Percentiles rank a stretch among this genome's conserved stretches.
These are phyloP conservation scores for Chenopodium suecicum DNA, from an alignment of 148 eudicot genomes.

Conservation along the genomic window DNA sequence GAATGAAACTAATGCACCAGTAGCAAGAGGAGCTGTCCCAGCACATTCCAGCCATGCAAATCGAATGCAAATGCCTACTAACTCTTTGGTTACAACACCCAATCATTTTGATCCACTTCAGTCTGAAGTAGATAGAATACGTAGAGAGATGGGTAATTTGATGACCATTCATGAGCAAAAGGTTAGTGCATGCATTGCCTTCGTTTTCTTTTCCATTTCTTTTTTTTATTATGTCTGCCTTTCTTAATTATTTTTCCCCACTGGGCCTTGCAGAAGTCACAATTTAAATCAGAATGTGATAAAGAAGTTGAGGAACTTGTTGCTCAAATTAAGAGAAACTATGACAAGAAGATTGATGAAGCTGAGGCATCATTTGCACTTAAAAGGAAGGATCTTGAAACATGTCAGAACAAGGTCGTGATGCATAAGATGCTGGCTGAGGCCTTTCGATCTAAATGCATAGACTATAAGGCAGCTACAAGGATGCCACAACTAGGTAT, in stretches of 20 bases:
- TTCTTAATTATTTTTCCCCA: conserved; percentile 6
- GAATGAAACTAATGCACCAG: conserved; percentile 17
- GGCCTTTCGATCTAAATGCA: conserved; percentile 63
- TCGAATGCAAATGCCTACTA: conserved; percentile 26
- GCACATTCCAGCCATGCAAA: conserved; percentile 15
- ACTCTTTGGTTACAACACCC: conserved; percentile 20
- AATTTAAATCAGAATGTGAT: conserved; percentile 56
- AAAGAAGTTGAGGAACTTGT: conserved; percentile 61
- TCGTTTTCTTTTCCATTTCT: background rate
- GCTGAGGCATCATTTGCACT: conserved; percentile 49
- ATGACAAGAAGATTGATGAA: conserved; percentile 48
- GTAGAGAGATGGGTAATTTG: conserved; percentile 40
- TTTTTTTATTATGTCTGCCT: background rate
- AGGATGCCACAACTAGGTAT: conserved; percentile 56
- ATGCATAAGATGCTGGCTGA: conserved; percentile 73
- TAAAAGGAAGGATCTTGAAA: conserved; percentile 59
- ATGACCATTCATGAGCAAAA: conserved; percentile 37
- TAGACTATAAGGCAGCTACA: conserved; percentile 42
- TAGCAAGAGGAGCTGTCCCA: conserved; percentile 24
- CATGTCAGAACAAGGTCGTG: conserved; percentile 41
- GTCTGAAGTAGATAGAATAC: conserved; percentile 50
- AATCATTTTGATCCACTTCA: conserved; percentile 60
- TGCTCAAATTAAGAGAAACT: conserved; percentile 54
- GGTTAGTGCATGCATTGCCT: conserved; percentile 41
- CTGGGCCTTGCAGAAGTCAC: conserved; percentile 41